Base-by-base conservation (phyloP, 495 filamentous ascomycete genomes). In the Neurospora hispaniola region DNA sequence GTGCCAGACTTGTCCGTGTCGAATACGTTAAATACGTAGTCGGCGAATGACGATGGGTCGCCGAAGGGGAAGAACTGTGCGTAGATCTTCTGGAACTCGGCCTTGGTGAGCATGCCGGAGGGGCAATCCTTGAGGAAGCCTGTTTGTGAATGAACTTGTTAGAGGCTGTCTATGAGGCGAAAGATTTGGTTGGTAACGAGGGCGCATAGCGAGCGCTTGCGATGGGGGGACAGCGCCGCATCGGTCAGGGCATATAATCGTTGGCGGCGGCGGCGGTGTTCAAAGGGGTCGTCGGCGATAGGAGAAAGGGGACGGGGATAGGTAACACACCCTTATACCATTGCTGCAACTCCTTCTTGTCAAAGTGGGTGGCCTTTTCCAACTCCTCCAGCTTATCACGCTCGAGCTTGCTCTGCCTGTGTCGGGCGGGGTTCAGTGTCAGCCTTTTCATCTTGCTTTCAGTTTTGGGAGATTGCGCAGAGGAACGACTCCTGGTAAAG, bases 291-390 rank as follows among this genome's bases (percentile, higher is more conserved):
- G 14, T 35, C 40, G 23, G 35, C 73, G 59, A 11, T 38, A 16
- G 20, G 35, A 14, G 62, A 41, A 39, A 31, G n/a, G 35, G 23
- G 42, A 44, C 20, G 16, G 27, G 16, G 69, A 35, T 14, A 43
- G 42, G 43, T 23, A 54, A 80, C 85, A 43, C 74, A 97, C 96
- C 96, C 86, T 98, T 98, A 82, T 99, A 99, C 96, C 96, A 99
- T 92, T 98, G 96, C 82, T 99, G 96, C 76, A 99, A 83, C 82
- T 99, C 96, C 85, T 98, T 99, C 90, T 98, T 98, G 85, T 99
- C 96, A 78, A 99, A 99, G 82, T 98, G 93, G 31, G 96, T 99
- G 70, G 93, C 92, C 85, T 91, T 93, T 80, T 98, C 94, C 76
- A 99, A 89, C 83, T 99, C 96, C 70, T 89, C 89, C 75, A 99